Conservation (phyloP, 2,329 filamentous ascomycete genomes). For the Pseudogymnoascus sp. region DNA sequence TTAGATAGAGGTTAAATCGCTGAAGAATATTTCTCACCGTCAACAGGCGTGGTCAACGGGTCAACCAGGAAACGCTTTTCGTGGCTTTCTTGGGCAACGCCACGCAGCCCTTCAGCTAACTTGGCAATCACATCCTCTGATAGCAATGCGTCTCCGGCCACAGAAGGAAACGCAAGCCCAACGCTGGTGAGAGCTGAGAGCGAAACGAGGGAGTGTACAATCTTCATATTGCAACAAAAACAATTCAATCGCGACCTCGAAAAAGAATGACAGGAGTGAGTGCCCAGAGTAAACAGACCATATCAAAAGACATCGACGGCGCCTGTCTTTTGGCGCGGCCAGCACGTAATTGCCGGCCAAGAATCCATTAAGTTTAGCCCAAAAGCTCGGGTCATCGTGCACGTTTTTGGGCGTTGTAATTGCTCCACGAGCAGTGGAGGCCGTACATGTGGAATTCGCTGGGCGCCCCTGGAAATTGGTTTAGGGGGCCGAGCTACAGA, state of each 20-base stretch:
- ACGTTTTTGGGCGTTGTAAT: not conserved
- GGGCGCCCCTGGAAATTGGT: not conserved
- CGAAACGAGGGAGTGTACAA: not conserved
- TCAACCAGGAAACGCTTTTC: constrained; percentile 11
- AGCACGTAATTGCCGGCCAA: not conserved
- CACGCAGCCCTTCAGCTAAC: not conserved
- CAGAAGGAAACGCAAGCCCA: not conserved
- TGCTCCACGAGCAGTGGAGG: not conserved
- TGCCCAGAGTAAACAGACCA: not conserved
- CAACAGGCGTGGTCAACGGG: constrained; percentile 12
- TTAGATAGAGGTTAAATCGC: not conserved
- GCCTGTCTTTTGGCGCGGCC: not conserved
- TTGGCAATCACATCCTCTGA: not conserved
- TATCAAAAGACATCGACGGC: not conserved
- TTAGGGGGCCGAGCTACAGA: not conserved
- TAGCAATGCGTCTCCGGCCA: not conserved
- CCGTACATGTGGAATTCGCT: not conserved
- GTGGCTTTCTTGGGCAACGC: constrained; percentile 3
- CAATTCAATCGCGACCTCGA: not conserved
- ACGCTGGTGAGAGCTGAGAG: not conserved
- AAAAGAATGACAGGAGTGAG: not conserved
- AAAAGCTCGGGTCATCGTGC: not conserved
- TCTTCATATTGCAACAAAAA: constrained; percentile 6
- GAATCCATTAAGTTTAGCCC: not conserved
- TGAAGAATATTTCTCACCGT: constrained; percentile 9